These are phyloP conservation scores for Phoma sp. DNA, from an alignment of 2,329 filamentous ascomycete species.

Conservation along the genomic window DNA sequence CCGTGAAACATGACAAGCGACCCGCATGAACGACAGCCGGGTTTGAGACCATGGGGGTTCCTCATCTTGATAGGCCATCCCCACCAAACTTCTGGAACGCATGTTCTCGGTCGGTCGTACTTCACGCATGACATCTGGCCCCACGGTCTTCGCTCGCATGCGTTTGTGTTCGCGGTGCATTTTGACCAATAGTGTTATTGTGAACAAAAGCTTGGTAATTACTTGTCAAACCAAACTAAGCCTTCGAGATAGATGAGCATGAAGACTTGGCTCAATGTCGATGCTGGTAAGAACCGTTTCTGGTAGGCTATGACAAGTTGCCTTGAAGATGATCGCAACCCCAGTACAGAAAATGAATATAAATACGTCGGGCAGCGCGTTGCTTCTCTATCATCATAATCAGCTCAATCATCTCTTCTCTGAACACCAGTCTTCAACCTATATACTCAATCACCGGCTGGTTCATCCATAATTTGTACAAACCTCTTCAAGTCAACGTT, in stretches of 20 bases:
- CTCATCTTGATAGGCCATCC: neutral
- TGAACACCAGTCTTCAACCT: neutral
- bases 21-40: conserved; percentile 9
- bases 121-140: neutral
- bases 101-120: neutral
- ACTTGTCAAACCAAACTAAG: neutral
- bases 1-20: conserved; percentile 6
- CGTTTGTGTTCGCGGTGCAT: neutral
- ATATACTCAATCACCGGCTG: neutral
- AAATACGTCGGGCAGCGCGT: neutral
- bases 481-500: neutral
- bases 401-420: neutral
- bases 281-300: neutral
- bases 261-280: neutral
- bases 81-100: neutral
- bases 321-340: neutral
- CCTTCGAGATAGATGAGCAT: neutral
- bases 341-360: neutral
- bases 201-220: neutral
- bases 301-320: neutral
- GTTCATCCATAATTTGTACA: neutral
- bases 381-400: neutral
- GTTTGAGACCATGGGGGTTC: neutral
- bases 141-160: neutral
- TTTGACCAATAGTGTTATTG: neutral